Evolutionary conservation across 2,329 filamentous ascomycete species (phyloP).

Genomic region (Aspergillus fischeri): DNA sequence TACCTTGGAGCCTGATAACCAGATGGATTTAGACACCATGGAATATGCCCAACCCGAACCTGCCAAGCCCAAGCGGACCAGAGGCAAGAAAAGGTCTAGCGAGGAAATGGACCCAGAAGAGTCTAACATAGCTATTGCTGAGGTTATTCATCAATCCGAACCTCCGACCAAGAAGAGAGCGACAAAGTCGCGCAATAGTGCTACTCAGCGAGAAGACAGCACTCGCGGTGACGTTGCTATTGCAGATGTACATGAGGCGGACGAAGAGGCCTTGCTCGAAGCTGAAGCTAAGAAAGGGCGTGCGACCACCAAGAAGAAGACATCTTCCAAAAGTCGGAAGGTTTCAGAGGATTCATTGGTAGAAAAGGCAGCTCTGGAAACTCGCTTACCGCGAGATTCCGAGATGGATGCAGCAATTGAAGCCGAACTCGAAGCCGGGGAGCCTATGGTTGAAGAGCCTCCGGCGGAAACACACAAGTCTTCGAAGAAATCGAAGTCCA

Average conservation of each 20-base stretch:
- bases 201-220: slow-evolving; percentile 35
- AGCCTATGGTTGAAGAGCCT: slow-evolving; percentile 48
- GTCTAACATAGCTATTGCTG: slow-evolving; percentile 8
- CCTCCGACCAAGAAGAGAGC: slow-evolving; percentile 58
- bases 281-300: slow-evolving; percentile 44
- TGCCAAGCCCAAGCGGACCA: slow-evolving; percentile 34
- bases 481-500: slow-evolving; percentile 27
- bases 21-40: slow-evolving; percentile 27
- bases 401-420: slow-evolving; percentile 64
- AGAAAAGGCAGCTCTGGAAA: slow-evolving; percentile 46
- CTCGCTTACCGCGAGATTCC: slow-evolving; percentile 54
- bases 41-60: slow-evolving; percentile 26
- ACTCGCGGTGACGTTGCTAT: slow-evolving; percentile 39
- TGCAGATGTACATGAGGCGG: slow-evolving; percentile 15
- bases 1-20: slow-evolving; percentile 41
- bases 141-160: slow-evolving; percentile 24
- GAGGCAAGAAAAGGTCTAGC: slow-evolving; percentile 61
- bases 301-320: slow-evolving; percentile 35
- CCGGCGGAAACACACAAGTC: slow-evolving; percentile 16
- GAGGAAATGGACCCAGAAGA: slow-evolving; percentile 46
- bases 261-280: slow-evolving; percentile 21
- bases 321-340: slow-evolving; percentile 46
- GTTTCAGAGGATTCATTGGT: slow-evolving; percentile 45
- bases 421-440: slow-evolving; percentile 57
- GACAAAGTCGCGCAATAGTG: slow-evolving; percentile 49